phyloP scores from a whole-genome alignment of 78 protist species.

The Isochrysis galbana region DNA sequence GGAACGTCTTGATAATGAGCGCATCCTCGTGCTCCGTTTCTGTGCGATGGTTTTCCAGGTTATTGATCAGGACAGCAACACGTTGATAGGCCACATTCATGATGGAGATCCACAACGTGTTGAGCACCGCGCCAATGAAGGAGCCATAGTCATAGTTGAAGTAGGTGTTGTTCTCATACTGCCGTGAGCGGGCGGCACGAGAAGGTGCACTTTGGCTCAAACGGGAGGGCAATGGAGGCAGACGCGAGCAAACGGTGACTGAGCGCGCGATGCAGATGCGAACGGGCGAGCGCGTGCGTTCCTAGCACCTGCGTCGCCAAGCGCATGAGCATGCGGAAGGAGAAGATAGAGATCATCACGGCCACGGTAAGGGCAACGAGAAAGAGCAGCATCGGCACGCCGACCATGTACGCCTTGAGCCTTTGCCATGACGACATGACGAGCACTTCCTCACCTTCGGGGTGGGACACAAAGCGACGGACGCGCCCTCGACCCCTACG shows the following conservation, averaged over 20 bases:
- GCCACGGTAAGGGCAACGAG: background rate
- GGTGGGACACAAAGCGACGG: background rate
- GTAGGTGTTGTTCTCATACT: background rate
- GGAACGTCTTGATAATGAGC: conserved; percentile 62
- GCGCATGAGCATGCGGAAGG: background rate
- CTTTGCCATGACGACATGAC: background rate
- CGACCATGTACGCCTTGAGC: background rate
- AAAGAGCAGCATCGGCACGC: background rate
- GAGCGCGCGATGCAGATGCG: no score
- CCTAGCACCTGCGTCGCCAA: background rate
- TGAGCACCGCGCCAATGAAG: background rate
- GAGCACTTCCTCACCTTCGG: background rate
- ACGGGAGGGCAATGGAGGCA: no score
- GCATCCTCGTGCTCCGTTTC: conserved; percentile 46
- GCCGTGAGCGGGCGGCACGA: no score
- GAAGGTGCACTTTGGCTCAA: no score
- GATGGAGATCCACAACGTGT: background rate
- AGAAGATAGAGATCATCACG: background rate
- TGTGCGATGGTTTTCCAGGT: conserved; percentile 72
- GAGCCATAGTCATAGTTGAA: background rate
- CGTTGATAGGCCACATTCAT: background rate
- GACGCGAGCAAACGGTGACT: no score
- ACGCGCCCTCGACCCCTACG: background rate
- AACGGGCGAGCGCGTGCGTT: no score
- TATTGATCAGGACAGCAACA: conserved; percentile 41